Evolutionary conservation across 345 rosid genomes (phyloP).

Genomic region (Aegle marmelos): DNA sequence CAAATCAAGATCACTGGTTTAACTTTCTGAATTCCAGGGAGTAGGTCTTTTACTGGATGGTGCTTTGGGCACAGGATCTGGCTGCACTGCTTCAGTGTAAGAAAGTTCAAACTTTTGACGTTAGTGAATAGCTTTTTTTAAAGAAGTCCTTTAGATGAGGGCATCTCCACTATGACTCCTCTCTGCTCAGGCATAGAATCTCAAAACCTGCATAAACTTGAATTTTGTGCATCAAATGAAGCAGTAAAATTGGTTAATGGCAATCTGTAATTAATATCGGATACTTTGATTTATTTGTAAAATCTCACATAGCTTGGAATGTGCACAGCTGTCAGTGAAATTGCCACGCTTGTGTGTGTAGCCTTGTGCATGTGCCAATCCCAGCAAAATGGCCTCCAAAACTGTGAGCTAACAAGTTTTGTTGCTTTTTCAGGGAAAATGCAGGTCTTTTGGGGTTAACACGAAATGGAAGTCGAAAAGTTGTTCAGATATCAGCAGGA

Average conservation of each 20-base stretch:
- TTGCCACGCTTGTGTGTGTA: neutral
- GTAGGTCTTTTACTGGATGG: slow-evolving; percentile 61
- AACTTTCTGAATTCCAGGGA: slow-evolving; percentile 45
- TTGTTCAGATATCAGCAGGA: slow-evolving; percentile 65
- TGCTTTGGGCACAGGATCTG: slow-evolving; percentile 61
- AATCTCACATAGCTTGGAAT: neutral
- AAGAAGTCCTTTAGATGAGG: neutral
- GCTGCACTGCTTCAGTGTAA: slow-evolving; percentile 82
- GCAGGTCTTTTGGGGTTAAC: slow-evolving; percentile 88
- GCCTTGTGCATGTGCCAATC: neutral
- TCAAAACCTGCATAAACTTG: neutral
- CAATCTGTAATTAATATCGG: neutral
- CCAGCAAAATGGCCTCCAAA: neutral
- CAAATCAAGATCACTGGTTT: neutral
- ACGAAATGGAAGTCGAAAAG: slow-evolving; percentile 82
- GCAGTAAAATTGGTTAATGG: neutral
- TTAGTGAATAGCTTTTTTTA: neutral
- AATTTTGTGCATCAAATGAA: neutral
- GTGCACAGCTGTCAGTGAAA: neutral
- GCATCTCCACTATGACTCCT: neutral
- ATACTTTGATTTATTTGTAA: neutral
- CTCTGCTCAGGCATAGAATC: neutral
- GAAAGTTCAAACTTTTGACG: neutral
- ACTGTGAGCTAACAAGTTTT: slow-evolving; percentile 7
- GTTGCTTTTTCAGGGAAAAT: slow-evolving; percentile 60